Percentiles rank a stretch among this genome's conserved stretches.
These are phyloP conservation scores for Pelagomonas calceolata DNA, from an alignment of 108 stramenopile genomes.

Conservation along the genomic window DNA sequence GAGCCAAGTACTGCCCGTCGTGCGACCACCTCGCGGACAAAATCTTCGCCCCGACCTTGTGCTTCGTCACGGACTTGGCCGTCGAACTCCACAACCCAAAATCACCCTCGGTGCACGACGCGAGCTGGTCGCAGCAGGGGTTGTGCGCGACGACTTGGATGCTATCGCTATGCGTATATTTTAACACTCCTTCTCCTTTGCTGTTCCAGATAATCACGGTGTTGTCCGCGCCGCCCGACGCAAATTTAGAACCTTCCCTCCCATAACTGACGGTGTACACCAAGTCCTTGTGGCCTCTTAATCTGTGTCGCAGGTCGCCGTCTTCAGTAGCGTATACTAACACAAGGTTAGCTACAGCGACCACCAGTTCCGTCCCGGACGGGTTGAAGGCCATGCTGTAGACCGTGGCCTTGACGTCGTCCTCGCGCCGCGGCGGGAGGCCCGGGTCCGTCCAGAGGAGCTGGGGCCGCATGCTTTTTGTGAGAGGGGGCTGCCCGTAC, in stretches of 20 bases:
- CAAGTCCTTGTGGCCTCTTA: conserved; percentile 38
- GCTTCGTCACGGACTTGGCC: conserved; percentile 47
- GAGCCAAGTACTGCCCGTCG: conserved; percentile 50
- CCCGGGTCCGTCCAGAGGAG: not conserved
- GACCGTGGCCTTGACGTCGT: not conserved
- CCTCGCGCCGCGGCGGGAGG: not conserved
- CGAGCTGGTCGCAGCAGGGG: conserved; percentile 38
- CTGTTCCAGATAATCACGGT: conserved; percentile 55
- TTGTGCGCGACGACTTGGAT: conserved; percentile 47
- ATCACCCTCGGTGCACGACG: conserved; percentile 48
- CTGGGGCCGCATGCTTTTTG: too few relatives aligned
- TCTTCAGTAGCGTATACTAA: conserved; percentile 31
- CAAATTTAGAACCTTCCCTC: conserved; percentile 8
- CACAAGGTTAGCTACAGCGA: conserved; percentile 41
- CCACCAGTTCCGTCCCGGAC: conserved; percentile 33
- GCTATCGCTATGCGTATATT: conserved; percentile 49
- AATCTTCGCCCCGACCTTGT: conserved; percentile 46
- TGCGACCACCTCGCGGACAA: conserved; percentile 43
- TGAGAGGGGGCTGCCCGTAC: too few relatives aligned
- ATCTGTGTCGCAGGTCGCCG: conserved; percentile 32
- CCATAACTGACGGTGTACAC: conserved; percentile 42
- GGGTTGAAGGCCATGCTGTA: conserved; percentile 20
- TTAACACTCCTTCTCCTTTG: conserved; percentile 47
- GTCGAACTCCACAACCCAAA: conserved; percentile 51
- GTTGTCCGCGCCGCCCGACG: conserved; percentile 54